Base-by-base conservation (phyloP, 1,139 yeast species). In the Ashbya aceris region DNA sequence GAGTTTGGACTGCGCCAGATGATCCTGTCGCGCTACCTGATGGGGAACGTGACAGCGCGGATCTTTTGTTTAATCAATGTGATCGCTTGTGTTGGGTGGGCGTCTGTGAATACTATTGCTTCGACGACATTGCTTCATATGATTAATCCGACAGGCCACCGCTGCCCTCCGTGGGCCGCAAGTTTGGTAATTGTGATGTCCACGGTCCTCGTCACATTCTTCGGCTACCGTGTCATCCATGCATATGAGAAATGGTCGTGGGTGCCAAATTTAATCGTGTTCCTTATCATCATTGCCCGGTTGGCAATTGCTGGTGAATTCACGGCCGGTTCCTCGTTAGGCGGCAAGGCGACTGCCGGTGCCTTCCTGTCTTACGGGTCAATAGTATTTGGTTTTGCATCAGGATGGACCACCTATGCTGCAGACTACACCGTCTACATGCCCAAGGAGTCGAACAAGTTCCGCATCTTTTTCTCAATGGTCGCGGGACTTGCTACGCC, bases 341-440 rank as follows among this genome's bases (percentile, higher is more conserved):
- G 60, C 41, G 86, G 87, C 50, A 52, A 61, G 29, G 70, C 74
- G 35, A 73, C 79, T 42, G 94, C 94, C 36, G 96, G 89, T 52
- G 59, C 65, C 54, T 91, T 86, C 28, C 70, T 89, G 45, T 79
- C 93, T 32, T 86, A 83, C 55, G 96, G 96, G 60, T 81, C 87
- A 60, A 69, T 95, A 39, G 66, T 84, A 49, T 89, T 74, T 56
- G 96, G 96, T 49, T 89, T 83, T 57, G 95, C 96, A 40, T 77
- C 95, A 44, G 96, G 96, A 49, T 87, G 96, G 96, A 77, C 94
- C 45, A 82, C 96, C 20, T 85, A 82, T 57, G 93, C 96, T 37
- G 78, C 95, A 34, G 96, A 87, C 67, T 89, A 87, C 66, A 85
- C 95, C 42, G 89, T 83, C 41, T 89, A 86, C 68, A 87, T 84